Evolutionary conservation across 2,329 filamentous ascomycete species (phyloP), one percentile per base, ranked within the genome.

Genomic region (Verruconis gallopava): DNA sequence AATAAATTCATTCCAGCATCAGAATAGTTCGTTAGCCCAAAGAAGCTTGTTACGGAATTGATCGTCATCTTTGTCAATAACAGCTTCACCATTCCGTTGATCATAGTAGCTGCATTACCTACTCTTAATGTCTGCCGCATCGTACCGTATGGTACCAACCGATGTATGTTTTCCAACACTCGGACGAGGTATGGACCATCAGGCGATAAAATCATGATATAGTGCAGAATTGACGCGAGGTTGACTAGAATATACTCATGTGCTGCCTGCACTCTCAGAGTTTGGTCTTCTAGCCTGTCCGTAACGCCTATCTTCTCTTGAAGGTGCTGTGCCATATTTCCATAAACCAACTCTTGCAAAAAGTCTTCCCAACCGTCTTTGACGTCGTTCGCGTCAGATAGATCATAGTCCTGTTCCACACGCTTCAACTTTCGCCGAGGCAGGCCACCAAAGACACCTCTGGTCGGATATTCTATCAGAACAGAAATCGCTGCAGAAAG

Each of bases 1-100:
- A 91, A 58, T 5, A 89, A 57, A 54, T 88, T 91, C 80, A 85
- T 84, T 37, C 83, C 83, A 49, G 86, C 81, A 47, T 85, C 76
- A 1, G 78, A 73, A 37, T 75, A 75, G 37, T 73, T 72, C 0
- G 79, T 86, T 30, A 85, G 56, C 0, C 84, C 82, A 9, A 88
- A 71, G 79, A 80, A 89, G 55, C 86, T 88, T 3, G 83, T 85
- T 39, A 89, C 61, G 5, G 76, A 76, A 2, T 75, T 77, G 3
- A 89, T 67, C 49, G 80, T 82, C 44, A 86, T 64, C 60, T 91
- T 91, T n/a, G 82, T 77, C 12, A 91, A 67, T 13, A 88, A 67
- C 13, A 89, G 63, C 41, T 69, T 72, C 56, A 83, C 71, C 70
- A 89, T 78, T 44, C 71, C 82, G 52, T 72, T 81, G 43, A 89